These are phyloP conservation scores for Rhododendron mucronatum DNA, from an alignment of 148 eudicot genomes.

Conservation along the genomic window DNA sequence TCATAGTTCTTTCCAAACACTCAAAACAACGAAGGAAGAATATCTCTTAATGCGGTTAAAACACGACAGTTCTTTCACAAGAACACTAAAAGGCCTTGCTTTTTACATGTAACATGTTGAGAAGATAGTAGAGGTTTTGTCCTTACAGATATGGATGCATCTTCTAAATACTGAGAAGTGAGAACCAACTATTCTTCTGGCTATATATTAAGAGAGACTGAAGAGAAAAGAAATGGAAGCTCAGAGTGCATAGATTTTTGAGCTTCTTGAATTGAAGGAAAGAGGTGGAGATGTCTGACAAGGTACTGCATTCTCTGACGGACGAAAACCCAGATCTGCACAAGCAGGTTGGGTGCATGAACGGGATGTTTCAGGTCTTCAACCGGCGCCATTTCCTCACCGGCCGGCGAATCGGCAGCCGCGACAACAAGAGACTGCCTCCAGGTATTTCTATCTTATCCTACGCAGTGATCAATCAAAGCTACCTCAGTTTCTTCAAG, in stretches of 20 bases:
- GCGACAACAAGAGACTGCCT: conserved; percentile 42
- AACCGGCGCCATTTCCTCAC: conserved; percentile 45
- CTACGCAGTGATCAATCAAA: background rate
- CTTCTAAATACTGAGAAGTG: background rate
- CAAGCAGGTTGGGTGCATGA: conserved; percentile 85
- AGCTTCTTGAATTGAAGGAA: background rate
- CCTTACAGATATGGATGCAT: background rate
- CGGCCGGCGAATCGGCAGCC: conserved; percentile 29
- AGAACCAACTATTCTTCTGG: background rate
- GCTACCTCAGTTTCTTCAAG: background rate
- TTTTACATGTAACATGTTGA: background rate
- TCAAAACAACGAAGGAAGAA: conserved; percentile 3
- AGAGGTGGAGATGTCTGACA: conserved; percentile 51
- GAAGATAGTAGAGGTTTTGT: background rate
- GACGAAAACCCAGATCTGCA: conserved; percentile 58
- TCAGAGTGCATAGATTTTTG: background rate
- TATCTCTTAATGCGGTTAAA: background rate
- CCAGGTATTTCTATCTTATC: conserved; percentile 35
- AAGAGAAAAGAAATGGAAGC: background rate
- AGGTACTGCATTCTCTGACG: conserved; percentile 44
- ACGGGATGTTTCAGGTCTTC: conserved; percentile 67
- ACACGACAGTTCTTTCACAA: background rate
- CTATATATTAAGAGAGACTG: background rate
- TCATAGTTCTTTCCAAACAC: background rate
- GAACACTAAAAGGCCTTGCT: background rate